A percentile compares a stretch with the other conserved stretches of the same genome.
These are phyloP conservation scores for Tetragonia tetragonoides DNA, from an alignment of 148 eudicot genomes.

Conservation along the genomic window DNA sequence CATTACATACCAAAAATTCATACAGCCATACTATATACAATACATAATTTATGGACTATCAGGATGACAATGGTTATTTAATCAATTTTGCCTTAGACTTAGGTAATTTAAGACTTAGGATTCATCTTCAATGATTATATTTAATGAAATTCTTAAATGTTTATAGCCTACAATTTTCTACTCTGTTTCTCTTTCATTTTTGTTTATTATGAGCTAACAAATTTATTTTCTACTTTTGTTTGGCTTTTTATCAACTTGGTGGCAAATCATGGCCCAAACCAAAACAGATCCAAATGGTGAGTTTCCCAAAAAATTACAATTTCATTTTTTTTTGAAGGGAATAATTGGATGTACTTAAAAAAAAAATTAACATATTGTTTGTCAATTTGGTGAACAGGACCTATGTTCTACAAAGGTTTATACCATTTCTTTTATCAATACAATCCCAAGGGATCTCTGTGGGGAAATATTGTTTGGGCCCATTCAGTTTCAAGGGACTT, in stretches of 20 bases:
- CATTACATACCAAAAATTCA: too few species aligned
- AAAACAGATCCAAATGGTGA: conserved; percentile 72
- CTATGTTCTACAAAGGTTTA: conserved; percentile 61
- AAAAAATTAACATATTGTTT: neutral
- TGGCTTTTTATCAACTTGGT: neutral
- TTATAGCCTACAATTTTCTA: neutral
- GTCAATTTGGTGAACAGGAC: conserved; percentile 36
- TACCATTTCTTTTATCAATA: conserved; percentile 66
- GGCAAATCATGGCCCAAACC: conserved; percentile 8
- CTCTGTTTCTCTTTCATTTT: neutral
- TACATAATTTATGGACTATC: too few species aligned
- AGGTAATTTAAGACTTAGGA: too few species aligned
- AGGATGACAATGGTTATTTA: too few species aligned
- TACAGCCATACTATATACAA: too few species aligned
- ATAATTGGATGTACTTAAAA: too few species aligned
- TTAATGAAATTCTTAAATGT: too few species aligned
- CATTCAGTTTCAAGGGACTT: conserved; percentile 66
- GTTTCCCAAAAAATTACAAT: neutral
- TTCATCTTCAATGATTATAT: too few species aligned
- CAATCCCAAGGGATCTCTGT: conserved; percentile 60
- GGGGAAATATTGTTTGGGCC: conserved; percentile 87
- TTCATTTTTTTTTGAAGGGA: neutral
- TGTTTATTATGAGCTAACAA: neutral
- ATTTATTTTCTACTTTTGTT: neutral
- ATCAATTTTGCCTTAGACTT: too few species aligned